Evolutionary conservation across 139 green algal species (phyloP).

Genomic region (Haematococcus lacustris): DNA sequence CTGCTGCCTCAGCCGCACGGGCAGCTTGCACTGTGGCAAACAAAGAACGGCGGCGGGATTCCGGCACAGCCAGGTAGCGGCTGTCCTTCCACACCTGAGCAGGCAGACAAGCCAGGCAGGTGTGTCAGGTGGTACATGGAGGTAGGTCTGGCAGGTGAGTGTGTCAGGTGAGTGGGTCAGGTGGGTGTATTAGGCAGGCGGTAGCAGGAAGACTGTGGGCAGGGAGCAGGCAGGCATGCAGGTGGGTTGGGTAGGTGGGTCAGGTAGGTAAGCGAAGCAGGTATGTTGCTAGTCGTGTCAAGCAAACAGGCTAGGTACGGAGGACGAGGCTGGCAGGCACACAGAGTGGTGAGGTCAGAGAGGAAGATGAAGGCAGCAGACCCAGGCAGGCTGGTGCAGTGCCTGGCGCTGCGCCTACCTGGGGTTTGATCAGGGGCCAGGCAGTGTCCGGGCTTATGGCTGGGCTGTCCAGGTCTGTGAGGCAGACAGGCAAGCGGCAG

Average conservation of each 20-base stretch:
- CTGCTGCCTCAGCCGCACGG: no score
- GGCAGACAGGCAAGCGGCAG: background rate
- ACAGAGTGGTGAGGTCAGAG: background rate
- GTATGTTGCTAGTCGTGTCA: background rate
- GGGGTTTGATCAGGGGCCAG: conserved; percentile 17
- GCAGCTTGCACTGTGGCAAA: no score
- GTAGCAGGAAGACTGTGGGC: background rate
- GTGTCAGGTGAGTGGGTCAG: background rate
- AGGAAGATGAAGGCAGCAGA: background rate
- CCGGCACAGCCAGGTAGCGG: conserved; percentile 12
- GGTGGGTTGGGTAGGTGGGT: background rate
- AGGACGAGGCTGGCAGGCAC: background rate
- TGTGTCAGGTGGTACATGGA: background rate
- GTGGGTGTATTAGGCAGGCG: background rate
- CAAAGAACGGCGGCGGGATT: conserved; percentile 3
- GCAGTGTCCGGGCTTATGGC: conserved; percentile 14
- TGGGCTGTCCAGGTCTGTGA: conserved; percentile 11
- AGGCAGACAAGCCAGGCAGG: background rate
- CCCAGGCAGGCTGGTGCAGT: no score
- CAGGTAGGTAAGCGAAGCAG: background rate
- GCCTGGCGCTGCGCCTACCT: no score
- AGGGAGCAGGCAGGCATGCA: background rate
- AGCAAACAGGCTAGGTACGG: background rate
- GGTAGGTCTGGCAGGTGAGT: background rate
- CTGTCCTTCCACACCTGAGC: conserved; percentile 6